Evolutionary conservation across 2,329 filamentous ascomycete genomes (phyloP).

Genomic region (Cladosporium halotolerans): DNA sequence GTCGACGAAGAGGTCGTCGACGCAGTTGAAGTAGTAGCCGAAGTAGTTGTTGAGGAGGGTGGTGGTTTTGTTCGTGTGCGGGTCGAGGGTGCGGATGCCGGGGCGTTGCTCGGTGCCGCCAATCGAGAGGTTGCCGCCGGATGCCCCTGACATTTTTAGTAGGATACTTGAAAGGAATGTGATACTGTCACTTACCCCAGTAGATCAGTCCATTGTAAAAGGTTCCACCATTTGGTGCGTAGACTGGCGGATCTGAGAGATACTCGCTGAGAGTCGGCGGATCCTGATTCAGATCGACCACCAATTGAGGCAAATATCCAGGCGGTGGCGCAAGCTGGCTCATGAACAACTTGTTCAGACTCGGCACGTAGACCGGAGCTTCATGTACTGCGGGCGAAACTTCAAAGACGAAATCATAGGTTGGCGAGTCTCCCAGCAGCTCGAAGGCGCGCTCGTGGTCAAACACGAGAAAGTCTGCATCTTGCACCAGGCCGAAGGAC

Average conservation of each 20-base stretch:
- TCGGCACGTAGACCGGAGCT: slow-evolving; percentile 37
- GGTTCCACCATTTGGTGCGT: slow-evolving; percentile 38
- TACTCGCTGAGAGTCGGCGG: slow-evolving; percentile 36
- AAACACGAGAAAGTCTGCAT: slow-evolving; percentile 36
- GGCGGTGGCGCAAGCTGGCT: slow-evolving; percentile 33
- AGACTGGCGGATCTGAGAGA: slow-evolving; percentile 38
- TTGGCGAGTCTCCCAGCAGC: slow-evolving; percentile 33
- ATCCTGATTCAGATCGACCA: slow-evolving; percentile 38
- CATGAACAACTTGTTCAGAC: slow-evolving; percentile 37
- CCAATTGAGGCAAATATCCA: slow-evolving; percentile 32
- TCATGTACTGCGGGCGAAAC: slow-evolving; percentile 36
- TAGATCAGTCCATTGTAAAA: slow-evolving; percentile 36
- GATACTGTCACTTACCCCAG: slow-evolving; percentile 21
- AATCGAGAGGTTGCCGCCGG: slow-evolving; percentile 33
- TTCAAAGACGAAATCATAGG: slow-evolving; percentile 34
- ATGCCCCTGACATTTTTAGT: slow-evolving; percentile 20
- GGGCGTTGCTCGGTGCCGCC: slow-evolving; percentile 35
- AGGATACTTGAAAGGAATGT: background rate
- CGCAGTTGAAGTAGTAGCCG: slow-evolving; percentile 40
- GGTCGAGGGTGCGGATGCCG: slow-evolving; percentile 40
- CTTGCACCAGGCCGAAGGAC: slow-evolving; percentile 26
- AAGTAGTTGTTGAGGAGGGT: slow-evolving; percentile 43
- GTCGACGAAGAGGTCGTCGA: slow-evolving; percentile 41
- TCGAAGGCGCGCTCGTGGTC: slow-evolving; percentile 32
- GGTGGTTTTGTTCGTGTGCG: slow-evolving; percentile 36